Evolutionary conservation across 345 rosid species (phyloP).

Genomic region (Eucalyptus viminalis): DNA sequence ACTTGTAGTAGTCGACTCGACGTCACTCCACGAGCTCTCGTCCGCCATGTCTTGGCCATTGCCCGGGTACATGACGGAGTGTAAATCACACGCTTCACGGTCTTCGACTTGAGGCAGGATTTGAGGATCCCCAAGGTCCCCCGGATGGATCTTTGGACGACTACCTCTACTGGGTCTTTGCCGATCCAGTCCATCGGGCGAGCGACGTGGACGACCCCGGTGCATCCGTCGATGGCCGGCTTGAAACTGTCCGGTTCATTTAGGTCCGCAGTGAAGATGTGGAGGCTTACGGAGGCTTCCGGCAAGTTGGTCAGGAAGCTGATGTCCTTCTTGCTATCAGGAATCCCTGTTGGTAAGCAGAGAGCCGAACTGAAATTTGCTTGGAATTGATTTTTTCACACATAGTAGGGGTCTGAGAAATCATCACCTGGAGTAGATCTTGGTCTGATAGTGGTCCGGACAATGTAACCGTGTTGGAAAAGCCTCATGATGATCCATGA

Average conservation of each 20-base stretch:
- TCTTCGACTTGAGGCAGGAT: constrained; percentile 8
- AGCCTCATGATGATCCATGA: constrained; percentile 6
- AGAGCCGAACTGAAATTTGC: background rate
- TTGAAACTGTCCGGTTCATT: constrained; percentile 11
- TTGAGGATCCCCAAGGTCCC: constrained; percentile 15
- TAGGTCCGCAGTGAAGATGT: constrained; percentile 13
- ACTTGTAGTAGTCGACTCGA: constrained; percentile 7
- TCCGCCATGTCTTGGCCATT: background rate
- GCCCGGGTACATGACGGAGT: background rate
- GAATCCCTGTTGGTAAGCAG: background rate
- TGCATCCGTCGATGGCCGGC: constrained; percentile 12
- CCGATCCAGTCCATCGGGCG: constrained; percentile 16
- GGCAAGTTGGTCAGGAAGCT: constrained; percentile 11
- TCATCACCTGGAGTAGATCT: background rate
- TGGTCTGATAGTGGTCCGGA: background rate
- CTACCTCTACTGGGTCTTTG: constrained; percentile 18
- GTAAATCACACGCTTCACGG: background rate
- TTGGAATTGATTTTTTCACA: background rate
- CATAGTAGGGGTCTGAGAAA: background rate
- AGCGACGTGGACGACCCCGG: constrained; percentile 21
- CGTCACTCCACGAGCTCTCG: constrained; percentile 20
- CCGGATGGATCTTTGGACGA: constrained; percentile 6
- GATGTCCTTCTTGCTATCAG: constrained; percentile 4
- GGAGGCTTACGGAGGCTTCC: constrained; percentile 3
- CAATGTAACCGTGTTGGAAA: background rate